Evolutionary conservation across 306 rosid genomes (phyloP), one percentile per base, ranked within the genome.

Genomic region (Rubus parviflorus): DNA sequence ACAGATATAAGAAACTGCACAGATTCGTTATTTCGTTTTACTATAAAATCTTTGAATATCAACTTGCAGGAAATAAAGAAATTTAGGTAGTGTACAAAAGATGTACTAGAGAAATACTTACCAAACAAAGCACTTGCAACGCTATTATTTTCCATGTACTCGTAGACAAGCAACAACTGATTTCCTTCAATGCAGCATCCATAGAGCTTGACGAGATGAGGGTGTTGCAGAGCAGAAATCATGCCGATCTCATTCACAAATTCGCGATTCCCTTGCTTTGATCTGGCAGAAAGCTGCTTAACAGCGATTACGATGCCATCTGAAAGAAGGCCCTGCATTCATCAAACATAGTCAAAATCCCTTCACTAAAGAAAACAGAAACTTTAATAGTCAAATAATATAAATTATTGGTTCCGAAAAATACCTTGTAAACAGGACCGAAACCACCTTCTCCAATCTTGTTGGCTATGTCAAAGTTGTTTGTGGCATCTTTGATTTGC

Each of bases 381-480:
- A n/a, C 11, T 53, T 3, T 30, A 56, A 1, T 20, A 8, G 9
- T 20, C 30, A 54, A 65, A 49, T 20, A 56, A 69, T 61, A 46
- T 53, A 22, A 78, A 61, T 54, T 40, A 17, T 47, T n/a, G 48
- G 23, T 8, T 3, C 5, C 1, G 7, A 40, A 3, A 10, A 74
- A 72, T 83, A 88, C 92, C 96, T 88, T 90, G 48, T 69, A 88
- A 8, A 90, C 89, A 7, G 86, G 82, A 62, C 95, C 92, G 80
- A 90, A 90, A 19, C 88, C 96, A 67, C 96, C 90, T 77, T 88
- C 96, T 14, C 90, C 92, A 57, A 90, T 86, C 82, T 88, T 90
- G 65, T 67, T 76, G 43, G 81, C 60, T 37, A 45, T 47, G 53
- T 87, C 92, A 70, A 91, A 91, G 76, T 91, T 83, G 49, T 69